These are phyloP conservation scores for Nemania serpens DNA, from an alignment of 2,329 filamentous ascomycete genomes.

Conservation along the genomic window DNA sequence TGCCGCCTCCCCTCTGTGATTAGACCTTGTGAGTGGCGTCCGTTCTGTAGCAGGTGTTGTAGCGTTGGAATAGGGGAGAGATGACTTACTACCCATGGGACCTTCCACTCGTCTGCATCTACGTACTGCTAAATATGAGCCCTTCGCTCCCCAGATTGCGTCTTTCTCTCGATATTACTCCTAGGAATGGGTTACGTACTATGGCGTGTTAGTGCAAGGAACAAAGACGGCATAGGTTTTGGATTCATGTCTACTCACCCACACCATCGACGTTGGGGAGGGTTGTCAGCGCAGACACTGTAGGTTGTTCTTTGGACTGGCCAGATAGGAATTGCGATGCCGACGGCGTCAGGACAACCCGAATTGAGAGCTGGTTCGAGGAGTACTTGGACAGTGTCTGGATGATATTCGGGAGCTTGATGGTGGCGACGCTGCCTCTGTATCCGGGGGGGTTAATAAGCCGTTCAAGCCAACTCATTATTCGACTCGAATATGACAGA, in stretches of 20 bases:
- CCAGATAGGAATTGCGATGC: slow-evolving; percentile 77
- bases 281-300: slow-evolving; percentile 59
- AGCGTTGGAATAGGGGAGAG: not conserved
- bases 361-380: slow-evolving; percentile 68
- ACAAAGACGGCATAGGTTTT: not conserved
- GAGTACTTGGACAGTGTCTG: slow-evolving; percentile 53
- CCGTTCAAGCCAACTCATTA: not conserved
- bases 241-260: slow-evolving; percentile 20
- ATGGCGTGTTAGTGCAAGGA: slow-evolving; percentile 2
- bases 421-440: slow-evolving; percentile 76
- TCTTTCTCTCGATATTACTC: not conserved
- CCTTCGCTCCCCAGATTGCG: not conserved
- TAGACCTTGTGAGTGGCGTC: slow-evolving; percentile 6
- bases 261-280: slow-evolving; percentile 78
- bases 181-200: slow-evolving; percentile 17
- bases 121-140: slow-evolving; percentile 53
- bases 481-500: not conserved
- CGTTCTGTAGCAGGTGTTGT: not conserved
- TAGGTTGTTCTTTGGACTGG: slow-evolving; percentile 78
- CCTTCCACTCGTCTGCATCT: slow-evolving; percentile 84
- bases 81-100: slow-evolving; percentile 64
- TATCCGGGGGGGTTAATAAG: slow-evolving; percentile 28
- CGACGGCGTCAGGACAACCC: slow-evolving; percentile 78
- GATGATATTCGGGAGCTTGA: slow-evolving; percentile 76
- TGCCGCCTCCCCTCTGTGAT: slow-evolving; percentile 65